Evolutionary conservation across 2,329 filamentous ascomycete species (phyloP), one percentile per base, ranked within the genome.

Genomic region (Hymenoscyphus albidus): DNA sequence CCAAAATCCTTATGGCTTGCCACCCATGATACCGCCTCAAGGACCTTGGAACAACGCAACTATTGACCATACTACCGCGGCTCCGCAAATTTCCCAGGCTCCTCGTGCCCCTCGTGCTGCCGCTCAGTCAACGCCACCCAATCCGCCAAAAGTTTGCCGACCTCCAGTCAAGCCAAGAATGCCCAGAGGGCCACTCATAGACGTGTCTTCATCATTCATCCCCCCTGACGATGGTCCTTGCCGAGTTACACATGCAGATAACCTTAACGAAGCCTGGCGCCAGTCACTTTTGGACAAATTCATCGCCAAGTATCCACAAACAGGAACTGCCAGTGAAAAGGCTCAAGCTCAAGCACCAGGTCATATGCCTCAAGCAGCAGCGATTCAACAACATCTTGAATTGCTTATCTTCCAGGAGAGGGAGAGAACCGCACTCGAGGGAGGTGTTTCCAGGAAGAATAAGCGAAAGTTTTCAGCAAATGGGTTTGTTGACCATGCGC

Each of bases 291-390:
- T 75, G 44, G 64, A 70, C 22, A 65, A 67, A 6, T 74, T 74
- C 51, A 66, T 58, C 3, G 67, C 65, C 35, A 74, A 72, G 39
- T 76, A 74, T 66, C 74, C 74, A 40, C 62, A 71, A 61, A 76
- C 74, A 35, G 74, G 74, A 58, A 69, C 65, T 32, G 35, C 56
- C 12, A 38, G 54, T n/a, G 35, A 35, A 18, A 66, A 66, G n/a
- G 60, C 63, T 5, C 55, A 22, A 60, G 31, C 55, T 42, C 27
- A 64, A 56, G 39, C 63, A 58, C 51, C 67, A n/a, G 54, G 61
- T 35, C 55, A 62, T 56, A 64, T 66, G 61, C 59, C 42, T 38
- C 61, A 65, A 51, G 66, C 69, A 10, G 68, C 70, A n/a, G 65
- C 68, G 2, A 70, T 72, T 57, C 72, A 74, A 62, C 70, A 74